These are phyloP conservation scores for Primulina eburnea DNA, from an alignment of 257 asterid species.

Conservation along the genomic window DNA sequence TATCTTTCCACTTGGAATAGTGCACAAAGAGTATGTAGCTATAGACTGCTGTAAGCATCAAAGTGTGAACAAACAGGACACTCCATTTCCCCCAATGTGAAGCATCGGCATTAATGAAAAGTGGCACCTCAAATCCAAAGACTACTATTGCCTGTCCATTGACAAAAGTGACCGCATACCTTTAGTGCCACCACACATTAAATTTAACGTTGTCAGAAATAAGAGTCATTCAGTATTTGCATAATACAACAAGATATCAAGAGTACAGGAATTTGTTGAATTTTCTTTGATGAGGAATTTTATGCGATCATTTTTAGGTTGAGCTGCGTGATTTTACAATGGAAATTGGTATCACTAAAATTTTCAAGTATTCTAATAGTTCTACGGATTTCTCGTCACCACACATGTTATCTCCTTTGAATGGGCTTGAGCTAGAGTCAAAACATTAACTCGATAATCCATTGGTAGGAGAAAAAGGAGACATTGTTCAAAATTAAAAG, in stretches of 20 bases:
- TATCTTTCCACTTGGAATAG: conserved; percentile 91
- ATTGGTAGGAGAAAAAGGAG: not conserved
- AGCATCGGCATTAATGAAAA: conserved; percentile 45
- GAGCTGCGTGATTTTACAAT: too few relatives aligned
- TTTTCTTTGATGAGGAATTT: not conserved
- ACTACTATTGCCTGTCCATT: conserved; percentile 60
- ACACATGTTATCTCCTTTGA: not conserved
- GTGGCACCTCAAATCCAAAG: conserved; percentile 76
- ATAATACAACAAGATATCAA: not conserved
- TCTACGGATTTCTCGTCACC: not conserved
- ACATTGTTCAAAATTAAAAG: not conserved
- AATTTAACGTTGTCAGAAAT: not conserved
- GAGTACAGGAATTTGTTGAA: not conserved
- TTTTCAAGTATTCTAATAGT: not conserved
- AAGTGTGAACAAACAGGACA: conserved; percentile 47
- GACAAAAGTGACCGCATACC: conserved; percentile 11
- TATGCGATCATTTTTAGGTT: not conserved
- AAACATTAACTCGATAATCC: not conserved
- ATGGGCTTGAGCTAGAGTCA: not conserved
- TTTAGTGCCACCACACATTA: not conserved
- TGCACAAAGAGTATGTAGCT: conserved; percentile 83
- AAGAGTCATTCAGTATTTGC: not conserved
- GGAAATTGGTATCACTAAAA: not conserved
- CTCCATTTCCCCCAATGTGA: conserved; percentile 75
- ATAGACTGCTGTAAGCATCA: conserved; percentile 61